A percentile compares a stretch with the other conserved stretches of the same genome.
These are phyloP conservation scores for Ashbya aceris DNA, from an alignment of 1,139 yeast species.

Conservation along the genomic window DNA sequence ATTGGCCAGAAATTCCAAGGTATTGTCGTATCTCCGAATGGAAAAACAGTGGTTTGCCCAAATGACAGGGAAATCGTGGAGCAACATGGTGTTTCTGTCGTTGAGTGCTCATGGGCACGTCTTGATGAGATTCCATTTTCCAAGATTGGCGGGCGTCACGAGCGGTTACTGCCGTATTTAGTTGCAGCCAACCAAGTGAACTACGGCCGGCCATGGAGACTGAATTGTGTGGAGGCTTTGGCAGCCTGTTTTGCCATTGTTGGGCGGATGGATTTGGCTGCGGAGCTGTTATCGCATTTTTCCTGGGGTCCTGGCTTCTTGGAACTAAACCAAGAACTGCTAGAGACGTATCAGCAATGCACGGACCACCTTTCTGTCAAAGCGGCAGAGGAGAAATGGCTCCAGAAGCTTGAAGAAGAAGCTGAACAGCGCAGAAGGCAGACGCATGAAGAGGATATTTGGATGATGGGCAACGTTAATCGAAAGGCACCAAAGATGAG, in stretches of 20 bases:
- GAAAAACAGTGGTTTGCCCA: slow-evolving; percentile 85
- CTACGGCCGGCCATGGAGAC: slow-evolving; percentile 92
- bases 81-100: slow-evolving; percentile 83
- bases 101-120: slow-evolving; percentile 98
- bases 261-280: slow-evolving; percentile 88
- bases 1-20: slow-evolving; percentile 92
- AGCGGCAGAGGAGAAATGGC: slow-evolving; percentile 68
- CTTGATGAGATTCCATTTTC: slow-evolving; percentile 89
- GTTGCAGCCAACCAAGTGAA: slow-evolving; percentile 97
- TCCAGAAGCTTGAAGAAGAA: slow-evolving; percentile 59
- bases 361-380: slow-evolving; percentile 70
- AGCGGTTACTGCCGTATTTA: slow-evolving; percentile 77
- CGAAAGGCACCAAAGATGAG: slow-evolving; percentile 24
- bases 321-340: slow-evolving; percentile 68
- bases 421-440: slow-evolving; percentile 52
- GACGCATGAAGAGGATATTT: slow-evolving; percentile 47
- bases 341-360: slow-evolving; percentile 68
- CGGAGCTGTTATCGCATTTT: slow-evolving; percentile 60
- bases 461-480: slow-evolving; percentile 75
- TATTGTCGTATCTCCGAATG: slow-evolving; percentile 87
- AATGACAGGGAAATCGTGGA: slow-evolving; percentile 73
- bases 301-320: slow-evolving; percentile 90
- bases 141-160: slow-evolving; percentile 86
- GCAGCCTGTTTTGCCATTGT: slow-evolving; percentile 97
- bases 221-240: slow-evolving; percentile 93